Evolutionary conservation across 2,329 filamentous ascomycete genomes (phyloP), one percentile per base, ranked within the genome.

Genomic region (Gaeumannomyces sp.): DNA sequence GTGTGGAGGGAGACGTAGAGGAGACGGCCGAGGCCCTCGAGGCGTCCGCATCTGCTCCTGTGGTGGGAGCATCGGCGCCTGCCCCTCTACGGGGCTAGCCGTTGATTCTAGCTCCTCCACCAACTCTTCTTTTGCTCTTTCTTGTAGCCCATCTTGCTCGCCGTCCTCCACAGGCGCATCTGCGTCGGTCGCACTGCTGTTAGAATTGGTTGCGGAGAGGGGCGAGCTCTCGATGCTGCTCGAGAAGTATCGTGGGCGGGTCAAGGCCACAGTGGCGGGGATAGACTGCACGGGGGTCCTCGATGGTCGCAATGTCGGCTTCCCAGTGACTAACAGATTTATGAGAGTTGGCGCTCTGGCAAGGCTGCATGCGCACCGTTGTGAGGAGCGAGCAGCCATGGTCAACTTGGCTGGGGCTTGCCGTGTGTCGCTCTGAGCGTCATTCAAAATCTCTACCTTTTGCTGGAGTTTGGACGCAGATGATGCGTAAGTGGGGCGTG

Each of bases 1-100:
- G 79, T 4, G 57, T 56, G 35, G 31, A 38, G 57, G 22, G 19
- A 29, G 56, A 33, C 29, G 57, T 63, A 25, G n/a, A 8, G 5
- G 57, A 29, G 3, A 16, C 16, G 27, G 5, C 27, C 3, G 57
- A 14, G n/a, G n/a, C n/a, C n/a, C n/a, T n/a, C n/a, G n/a, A n/a
- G 19, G 27, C 71, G 10, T 75, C 69, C 6, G 73, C 65, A 19
- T 27, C 60, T 53, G n/a, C 60, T n/a, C 28, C 60, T 29, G 60
- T 22, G 28, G n/a, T 28, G 35, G 60, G 50, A 50, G n/a, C 28
- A 50, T 28, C 27, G 33, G 27, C 35, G 7, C 16, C n/a, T 19
- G 6, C 45, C 19, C 45, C 13, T 62, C 61, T n/a, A 45, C 28
- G 33, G 29, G 50, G 27, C 10, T 19, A 5, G 50, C 60, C 14